Conservation (phyloP, 2,329 filamentous ascomycete genomes). For the Colletotrichum musicola region DNA sequence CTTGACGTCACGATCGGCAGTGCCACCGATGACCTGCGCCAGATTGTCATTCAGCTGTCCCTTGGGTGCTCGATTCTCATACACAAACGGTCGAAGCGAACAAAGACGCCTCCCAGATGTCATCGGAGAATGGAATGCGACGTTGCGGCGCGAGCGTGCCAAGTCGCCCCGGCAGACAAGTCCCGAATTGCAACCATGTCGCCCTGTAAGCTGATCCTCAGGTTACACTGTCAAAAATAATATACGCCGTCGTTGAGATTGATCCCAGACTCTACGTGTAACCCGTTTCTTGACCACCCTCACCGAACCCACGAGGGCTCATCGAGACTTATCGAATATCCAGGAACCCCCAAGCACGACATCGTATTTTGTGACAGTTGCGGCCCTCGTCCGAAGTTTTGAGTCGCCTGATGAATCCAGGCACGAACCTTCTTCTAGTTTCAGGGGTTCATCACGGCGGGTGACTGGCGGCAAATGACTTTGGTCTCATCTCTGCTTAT, state of each 20-base stretch:
- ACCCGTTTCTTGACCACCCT: no score
- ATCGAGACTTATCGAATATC: neutral
- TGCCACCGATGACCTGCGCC: neutral
- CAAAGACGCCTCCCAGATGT: neutral
- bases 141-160: constrained; percentile 7
- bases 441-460: neutral
- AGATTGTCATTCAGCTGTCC: no score
- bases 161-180: constrained; percentile 5
- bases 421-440: neutral
- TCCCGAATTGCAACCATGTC: constrained; percentile 3
- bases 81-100: neutral
- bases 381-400: constrained; percentile 7
- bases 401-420: neutral
- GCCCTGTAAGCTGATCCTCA: neutral
- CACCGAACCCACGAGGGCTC: neutral
- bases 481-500: constrained; percentile 16
- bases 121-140: constrained; percentile 2
- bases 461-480: constrained; percentile 28
- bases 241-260: neutral
- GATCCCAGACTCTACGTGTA: neutral
- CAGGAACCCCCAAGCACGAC: no score
- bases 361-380: neutral
- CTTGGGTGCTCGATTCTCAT: neutral
- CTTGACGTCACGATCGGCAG: constrained; percentile 29
- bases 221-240: neutral